These are phyloP conservation scores for Sporothrix globosa DNA, from an alignment of 2,329 filamentous ascomycete genomes.

Conservation along the genomic window DNA sequence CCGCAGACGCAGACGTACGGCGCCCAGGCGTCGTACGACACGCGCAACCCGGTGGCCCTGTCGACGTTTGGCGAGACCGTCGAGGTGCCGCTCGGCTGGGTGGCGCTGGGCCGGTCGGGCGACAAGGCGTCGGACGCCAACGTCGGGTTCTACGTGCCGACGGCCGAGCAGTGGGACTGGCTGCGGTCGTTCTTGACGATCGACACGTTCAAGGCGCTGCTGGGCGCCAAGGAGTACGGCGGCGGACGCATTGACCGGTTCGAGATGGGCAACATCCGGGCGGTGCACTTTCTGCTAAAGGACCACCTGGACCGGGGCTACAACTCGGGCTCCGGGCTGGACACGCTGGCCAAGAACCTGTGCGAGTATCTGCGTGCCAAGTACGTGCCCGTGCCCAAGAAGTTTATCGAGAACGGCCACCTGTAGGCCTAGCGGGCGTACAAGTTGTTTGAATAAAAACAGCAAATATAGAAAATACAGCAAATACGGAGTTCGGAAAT, in stretches of 20 bases:
- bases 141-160: constrained; percentile 45
- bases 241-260: constrained; percentile 47
- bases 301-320: constrained; percentile 51
- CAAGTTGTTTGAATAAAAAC: background rate
- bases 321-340: constrained; percentile 53
- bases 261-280: constrained; percentile 48
- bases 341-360: constrained; percentile 57
- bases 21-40: constrained; percentile 29
- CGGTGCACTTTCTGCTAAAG: constrained; percentile 45
- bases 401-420: constrained; percentile 30
- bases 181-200: constrained; percentile 45
- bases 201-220: constrained; percentile 45
- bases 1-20: constrained; percentile 24
- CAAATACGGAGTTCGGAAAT: no score
- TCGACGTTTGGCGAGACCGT: constrained; percentile 25
- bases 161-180: constrained; percentile 48
- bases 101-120: constrained; percentile 38
- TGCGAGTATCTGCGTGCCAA: constrained; percentile 45
- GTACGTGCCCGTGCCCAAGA: constrained; percentile 29
- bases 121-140: constrained; percentile 46
- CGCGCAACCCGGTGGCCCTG: constrained; percentile 15
- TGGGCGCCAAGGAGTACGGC: constrained; percentile 50
- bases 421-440: background rate
- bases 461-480: background rate
- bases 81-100: constrained; percentile 29